A percentile compares a stretch with the other conserved stretches of the same genome.
Evolutionary conservation across 768 basidiomycete species (phyloP).

Genomic region (Serendipita sp.): DNA sequence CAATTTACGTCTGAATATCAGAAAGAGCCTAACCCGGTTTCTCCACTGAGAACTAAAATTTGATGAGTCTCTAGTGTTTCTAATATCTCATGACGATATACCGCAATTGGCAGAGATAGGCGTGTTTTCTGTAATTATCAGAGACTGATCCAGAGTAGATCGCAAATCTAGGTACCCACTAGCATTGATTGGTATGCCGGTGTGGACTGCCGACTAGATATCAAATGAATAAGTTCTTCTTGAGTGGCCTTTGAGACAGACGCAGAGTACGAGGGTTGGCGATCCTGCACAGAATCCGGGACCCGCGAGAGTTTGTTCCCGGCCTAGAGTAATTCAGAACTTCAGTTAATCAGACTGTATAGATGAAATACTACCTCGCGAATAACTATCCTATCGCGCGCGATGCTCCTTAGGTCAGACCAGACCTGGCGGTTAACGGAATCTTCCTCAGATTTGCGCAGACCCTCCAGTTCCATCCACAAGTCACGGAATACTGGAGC

Average conservation of each 20-base stretch:
- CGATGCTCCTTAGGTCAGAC: slow-evolving; percentile 46
- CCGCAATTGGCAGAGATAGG: slow-evolving; percentile 69
- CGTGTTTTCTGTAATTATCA: slow-evolving; percentile 42
- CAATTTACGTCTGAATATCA: slow-evolving; percentile 19
- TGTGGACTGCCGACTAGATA: slow-evolving; percentile 45
- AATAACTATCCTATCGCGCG: slow-evolving; percentile 39
- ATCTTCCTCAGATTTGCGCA: slow-evolving; percentile 46
- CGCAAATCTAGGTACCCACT: slow-evolving; percentile 28
- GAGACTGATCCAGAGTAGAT: not conserved
- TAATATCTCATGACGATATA: slow-evolving; percentile 59
- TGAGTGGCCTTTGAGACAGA: too few relatives aligned
- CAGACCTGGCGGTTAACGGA: slow-evolving; percentile 51
- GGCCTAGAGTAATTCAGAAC: too few relatives aligned
- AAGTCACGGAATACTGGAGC: slow-evolving; percentile 73
- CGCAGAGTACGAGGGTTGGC: too few relatives aligned
- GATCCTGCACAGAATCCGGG: too few relatives aligned
- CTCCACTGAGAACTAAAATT: slow-evolving; percentile 74
- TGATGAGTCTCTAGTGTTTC: slow-evolving; percentile 55
- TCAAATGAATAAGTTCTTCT: slow-evolving; percentile 41
- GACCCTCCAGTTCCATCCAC: slow-evolving; percentile 75
- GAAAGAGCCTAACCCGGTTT: slow-evolving; percentile 41
- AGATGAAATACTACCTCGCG: not conserved
- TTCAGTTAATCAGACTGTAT: too few relatives aligned
- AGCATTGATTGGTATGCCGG: slow-evolving; percentile 76
- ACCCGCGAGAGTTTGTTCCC: too few relatives aligned